Base-by-base conservation (phyloP, 108 stramenopile genomes). In the Cyclotella sp. region DNA sequence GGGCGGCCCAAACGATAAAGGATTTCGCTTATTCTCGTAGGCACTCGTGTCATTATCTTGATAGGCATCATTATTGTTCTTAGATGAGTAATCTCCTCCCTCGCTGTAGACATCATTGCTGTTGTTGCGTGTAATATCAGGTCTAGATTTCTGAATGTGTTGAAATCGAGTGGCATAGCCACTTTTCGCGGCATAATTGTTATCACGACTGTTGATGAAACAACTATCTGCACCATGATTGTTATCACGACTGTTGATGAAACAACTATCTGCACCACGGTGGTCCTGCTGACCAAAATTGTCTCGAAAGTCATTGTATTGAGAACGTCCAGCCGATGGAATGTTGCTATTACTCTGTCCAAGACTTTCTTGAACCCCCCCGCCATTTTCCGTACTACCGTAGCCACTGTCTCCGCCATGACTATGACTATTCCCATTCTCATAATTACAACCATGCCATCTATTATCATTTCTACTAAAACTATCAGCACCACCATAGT, bases 401-500 rank as follows among this genome's bases (percentile, higher is more conserved):
- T 19, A 12, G 5, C 39, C 73, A 19, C 44, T 13, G 7, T 28
- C 47, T 13, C 39, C 7, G 16, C 47, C 8, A 19, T 42, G 13
- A 5, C 21, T n/a, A 6, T 70, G 5, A 66, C 55, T 22, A 21
- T 42, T 57, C 43, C 57, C 22, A 49, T 41, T 45, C 9, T 28
- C 42, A 44, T 72, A 45, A 34, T 72, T 45, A 6, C 41, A 9
- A 22, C 52, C 64, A 57, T 34, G 7, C 22, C 29, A 6, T 42
- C 14, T 1, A 10, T 22, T 21, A 58, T 60, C 49, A 16, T 24
- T 28, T 19, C 47, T 61, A 41, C 0, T 27, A 49, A 16, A 41
- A 57, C 68, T 47, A 8, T 49, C 39, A 18, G 41, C 43, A 22
- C 19, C 55, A 26, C 79, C 79, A 63, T 73, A 80, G 62, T 60